Base-by-base conservation (phyloP, 2,329 filamentous ascomycete species). In the Didymellaceae sp. region DNA sequence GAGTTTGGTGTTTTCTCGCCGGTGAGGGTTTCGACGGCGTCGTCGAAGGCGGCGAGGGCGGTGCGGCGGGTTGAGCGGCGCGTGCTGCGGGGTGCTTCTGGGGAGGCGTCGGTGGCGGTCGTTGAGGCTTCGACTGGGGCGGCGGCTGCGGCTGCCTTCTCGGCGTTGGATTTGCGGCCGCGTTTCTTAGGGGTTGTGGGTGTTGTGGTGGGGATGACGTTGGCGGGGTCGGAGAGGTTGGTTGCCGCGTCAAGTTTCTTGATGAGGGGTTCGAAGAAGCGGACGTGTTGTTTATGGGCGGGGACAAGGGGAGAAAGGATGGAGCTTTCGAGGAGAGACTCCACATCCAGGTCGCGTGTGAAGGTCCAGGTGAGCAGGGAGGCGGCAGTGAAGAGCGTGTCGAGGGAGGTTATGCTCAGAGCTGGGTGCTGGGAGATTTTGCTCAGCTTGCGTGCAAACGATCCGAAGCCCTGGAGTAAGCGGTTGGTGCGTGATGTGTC, bases 341-440 rank as follows among this genome's bases (percentile, higher is more conserved):
- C 68, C 0, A 79, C 74, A 57, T 83, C 77, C 3, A 81, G 71
- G 17, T 78, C 77, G 24, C 82, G 75, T 1, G 80, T 75, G 31
- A 81, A 81, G n/a, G 80, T 78, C 83, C 84, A 86, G 2, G 80
- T 48, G 1, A 82, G 78, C n/a, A 86, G 66, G 47, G 78, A 81
- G 11, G 82, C 51, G 1, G 75, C 74, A 17, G 79, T 82, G 26
- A 86, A 73, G 11, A 87, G 63, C 1, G 84, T 83, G 66, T 88
- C 85, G 68, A 79, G 80, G 5, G 80, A 82, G 0, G 81, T 80
- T 14, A 78, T 80, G 16, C 79, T 79, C 22, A 87, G 79, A 17
- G 79, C 80, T 0, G 84, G 84, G 62, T 87, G 82, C 43, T 81
- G 81, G 51, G 75, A 76, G 41, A 82, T 75, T 1, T 78, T 31